Evolutionary conservation across 129 eudicot genomes (phyloP).

Genomic region (Dittrichia graveolens): DNA sequence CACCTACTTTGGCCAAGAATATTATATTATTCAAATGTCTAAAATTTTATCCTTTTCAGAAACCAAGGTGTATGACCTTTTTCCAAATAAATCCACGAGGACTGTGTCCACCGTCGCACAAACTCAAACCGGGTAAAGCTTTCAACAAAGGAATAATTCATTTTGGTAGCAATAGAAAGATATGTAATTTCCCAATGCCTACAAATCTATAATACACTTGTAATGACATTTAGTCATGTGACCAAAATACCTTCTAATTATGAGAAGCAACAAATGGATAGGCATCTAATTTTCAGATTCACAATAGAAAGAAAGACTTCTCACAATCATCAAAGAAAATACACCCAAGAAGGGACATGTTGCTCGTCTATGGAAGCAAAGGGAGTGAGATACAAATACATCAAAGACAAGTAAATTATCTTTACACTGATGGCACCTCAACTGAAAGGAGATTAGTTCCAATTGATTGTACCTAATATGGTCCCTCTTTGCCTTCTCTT

Average conservation of each 20-base stretch:
- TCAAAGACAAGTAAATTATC: not conserved
- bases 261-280: not conserved
- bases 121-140: too few relatives aligned
- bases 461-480: not conserved
- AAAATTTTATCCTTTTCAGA: not conserved
- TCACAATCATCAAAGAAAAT: constrained; percentile 10
- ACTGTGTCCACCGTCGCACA: too few relatives aligned
- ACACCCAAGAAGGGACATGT: too few relatives aligned
- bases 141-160: too few relatives aligned
- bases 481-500: not conserved
- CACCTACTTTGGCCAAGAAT: not conserved
- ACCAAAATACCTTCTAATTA: not conserved
- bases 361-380: too few relatives aligned
- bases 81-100: too few relatives aligned
- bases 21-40: constrained; percentile 8
- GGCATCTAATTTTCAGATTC: not conserved
- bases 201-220: not conserved
- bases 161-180: not conserved
- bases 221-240: not conserved
- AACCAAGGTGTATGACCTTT: too few relatives aligned
- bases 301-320: not conserved
- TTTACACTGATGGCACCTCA: constrained; percentile 1
- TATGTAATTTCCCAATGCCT: not conserved
- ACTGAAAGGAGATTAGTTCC: not conserved
- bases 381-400: too few relatives aligned